Conservation (phyloP, 371 early-diverging fungal species). For the Mortierella sp. region DNA sequence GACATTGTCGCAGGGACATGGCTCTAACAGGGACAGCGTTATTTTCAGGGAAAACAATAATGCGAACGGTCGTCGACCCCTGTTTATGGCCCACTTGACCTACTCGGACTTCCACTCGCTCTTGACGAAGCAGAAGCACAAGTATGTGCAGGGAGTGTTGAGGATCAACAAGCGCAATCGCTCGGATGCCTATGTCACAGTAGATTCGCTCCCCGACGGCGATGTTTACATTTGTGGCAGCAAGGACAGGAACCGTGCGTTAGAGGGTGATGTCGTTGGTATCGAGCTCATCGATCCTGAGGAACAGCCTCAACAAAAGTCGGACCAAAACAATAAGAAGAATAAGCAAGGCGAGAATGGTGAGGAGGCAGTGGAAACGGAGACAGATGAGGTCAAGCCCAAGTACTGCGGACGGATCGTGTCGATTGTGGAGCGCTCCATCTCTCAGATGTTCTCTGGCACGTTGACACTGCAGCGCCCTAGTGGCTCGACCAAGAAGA, state of each 20-base stretch:
- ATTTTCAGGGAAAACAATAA: conserved; percentile 63
- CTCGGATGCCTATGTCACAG: conserved; percentile 87
- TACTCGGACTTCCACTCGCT: conserved; percentile 67
- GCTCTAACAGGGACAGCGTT: conserved; percentile 51
- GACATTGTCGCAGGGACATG: conserved; percentile 14
- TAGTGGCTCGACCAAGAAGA: conserved; percentile 55
- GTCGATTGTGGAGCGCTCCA: conserved; percentile 72
- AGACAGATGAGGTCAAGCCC: conserved; percentile 66
- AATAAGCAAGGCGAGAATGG: conserved; percentile 35
- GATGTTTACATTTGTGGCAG: conserved; percentile 87
- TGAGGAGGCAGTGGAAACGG: conserved; percentile 49
- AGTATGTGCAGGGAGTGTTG: conserved; percentile 72
- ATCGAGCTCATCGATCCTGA: conserved; percentile 79
- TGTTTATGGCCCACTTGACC: conserved; percentile 70
- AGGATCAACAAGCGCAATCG: conserved; percentile 88
- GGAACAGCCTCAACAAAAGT: conserved; percentile 69
- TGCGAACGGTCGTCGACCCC: conserved; percentile 65
- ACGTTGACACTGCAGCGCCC: conserved; percentile 68
- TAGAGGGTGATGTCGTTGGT: conserved; percentile 91
- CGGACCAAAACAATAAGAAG: conserved; percentile 60
- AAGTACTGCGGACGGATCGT: conserved; percentile 76
- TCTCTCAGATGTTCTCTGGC: conserved; percentile 73
- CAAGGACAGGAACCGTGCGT: conserved; percentile 84
- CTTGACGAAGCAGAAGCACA: conserved; percentile 57
- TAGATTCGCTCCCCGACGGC: conserved; percentile 66